A percentile compares a stretch with the other conserved stretches of the same genome.
phyloP scores from a whole-genome alignment of 2,329 filamentous ascomycete genomes.

The Exophiala xenobiotica region DNA sequence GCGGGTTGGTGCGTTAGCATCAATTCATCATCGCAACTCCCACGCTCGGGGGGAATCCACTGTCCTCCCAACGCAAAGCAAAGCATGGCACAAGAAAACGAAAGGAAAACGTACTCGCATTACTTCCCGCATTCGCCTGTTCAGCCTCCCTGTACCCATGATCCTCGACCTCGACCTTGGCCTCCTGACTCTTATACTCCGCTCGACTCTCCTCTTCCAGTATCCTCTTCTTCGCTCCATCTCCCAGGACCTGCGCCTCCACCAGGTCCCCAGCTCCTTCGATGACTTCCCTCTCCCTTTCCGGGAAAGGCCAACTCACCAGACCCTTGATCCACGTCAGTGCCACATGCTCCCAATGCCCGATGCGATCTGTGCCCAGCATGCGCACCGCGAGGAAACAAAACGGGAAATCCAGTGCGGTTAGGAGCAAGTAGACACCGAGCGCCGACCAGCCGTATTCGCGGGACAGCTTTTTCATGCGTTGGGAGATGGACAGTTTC shows the following conservation, averaged over 20 bases:
- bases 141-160: conserved; percentile 63
- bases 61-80: too few species aligned
- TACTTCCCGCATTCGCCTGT: conserved; percentile 58
- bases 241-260: conserved; percentile 35
- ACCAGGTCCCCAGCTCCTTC: conserved; percentile 11
- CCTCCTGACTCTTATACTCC: conserved; percentile 31
- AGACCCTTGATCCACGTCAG: conserved; percentile 40
- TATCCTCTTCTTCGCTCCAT: conserved; percentile 19
- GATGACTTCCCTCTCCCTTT: conserved; percentile 15
- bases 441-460: conserved; percentile 94
- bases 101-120: conserved; percentile 65
- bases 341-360: conserved; percentile 51
- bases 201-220: conserved; percentile 24
- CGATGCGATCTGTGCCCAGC: conserved; percentile 83
- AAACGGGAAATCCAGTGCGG: conserved; percentile 87
- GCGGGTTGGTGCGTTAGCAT: conserved; percentile 22
- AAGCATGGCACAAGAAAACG: neutral
- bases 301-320: conserved; percentile 30
- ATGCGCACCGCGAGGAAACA: conserved; percentile 85
- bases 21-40: too few species aligned
- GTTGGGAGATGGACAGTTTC: conserved; percentile 61
- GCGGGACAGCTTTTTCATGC: conserved; percentile 77
- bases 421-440: conserved; percentile 83
- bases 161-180: conserved; percentile 33
- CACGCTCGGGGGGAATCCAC: too few species aligned